Base-by-base conservation (phyloP, 2,329 filamentous ascomycete genomes). In the Capronia americana region DNA sequence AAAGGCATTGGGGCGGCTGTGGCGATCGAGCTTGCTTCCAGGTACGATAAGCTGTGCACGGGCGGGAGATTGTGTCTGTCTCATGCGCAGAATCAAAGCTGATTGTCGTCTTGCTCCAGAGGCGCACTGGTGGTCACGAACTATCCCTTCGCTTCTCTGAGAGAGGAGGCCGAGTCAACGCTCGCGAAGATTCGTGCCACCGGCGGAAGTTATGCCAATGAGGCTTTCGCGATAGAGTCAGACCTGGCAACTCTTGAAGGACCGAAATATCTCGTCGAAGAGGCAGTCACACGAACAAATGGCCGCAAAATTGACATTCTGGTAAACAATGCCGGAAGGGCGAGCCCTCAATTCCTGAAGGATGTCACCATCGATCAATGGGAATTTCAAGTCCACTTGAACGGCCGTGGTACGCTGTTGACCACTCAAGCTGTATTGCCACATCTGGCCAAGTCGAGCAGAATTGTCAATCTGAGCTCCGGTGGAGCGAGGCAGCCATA, bases 1-100 rank as follows among this genome's bases (percentile, higher is more conserved):
- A 76, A 83, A 66, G 82, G 82, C 6, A 84, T 86, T 11, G 83
- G 84, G 24, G 78, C 77, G 32, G 79, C 77, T 48, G 77, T 85
- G 41, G 83, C 81, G 34, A 46, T 63, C n/a, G 60, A 63, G 32
- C 38, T 63, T 41, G 60, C 60, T 32, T 55, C 60, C 24, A 63
- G 60, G 60, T 63, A 48, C 24, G 51, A 30, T 7, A 17, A 8
- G n/a, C 44, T 41, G 14, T n/a, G 4, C n/a, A 11, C 28, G 23
- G 34, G 28, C 44, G 20, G 11, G 20, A 24, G 24, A 28, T 28
- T 38, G 11, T 26, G 28, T 23, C 41, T 23, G 30, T 32, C 17
- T 23, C 6, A n/a, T 17, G 23, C 46, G 32, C 41, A 12, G 11
- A 20, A 60, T 46, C 17, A 4, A 32, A 7, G 11, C 50, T 57